phyloP scores from a whole-genome alignment of 2,329 filamentous ascomycete species.

The Aspergillus fijiensis region DNA sequence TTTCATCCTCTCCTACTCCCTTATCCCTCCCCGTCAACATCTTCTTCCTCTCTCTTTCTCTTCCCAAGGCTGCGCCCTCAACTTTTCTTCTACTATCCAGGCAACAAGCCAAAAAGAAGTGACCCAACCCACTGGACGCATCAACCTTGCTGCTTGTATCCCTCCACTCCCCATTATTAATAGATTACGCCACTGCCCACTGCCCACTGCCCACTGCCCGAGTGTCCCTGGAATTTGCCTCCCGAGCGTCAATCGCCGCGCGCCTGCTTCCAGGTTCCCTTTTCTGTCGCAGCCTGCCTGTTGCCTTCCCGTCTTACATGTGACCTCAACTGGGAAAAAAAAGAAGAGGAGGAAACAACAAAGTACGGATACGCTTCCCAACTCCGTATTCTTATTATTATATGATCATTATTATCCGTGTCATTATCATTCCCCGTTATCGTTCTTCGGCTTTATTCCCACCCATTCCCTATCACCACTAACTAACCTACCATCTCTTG shows the following conservation, averaged over 20 bases:
- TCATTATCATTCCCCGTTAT: constrained; percentile 2
- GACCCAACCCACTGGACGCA: constrained; percentile 3
- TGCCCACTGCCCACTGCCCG: constrained; percentile 12
- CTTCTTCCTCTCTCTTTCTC: constrained; percentile 13
- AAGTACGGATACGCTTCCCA: not conserved
- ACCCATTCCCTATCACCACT: not conserved
- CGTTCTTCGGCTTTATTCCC: not conserved
- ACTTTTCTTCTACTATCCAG: not conserved
- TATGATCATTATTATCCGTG: not conserved
- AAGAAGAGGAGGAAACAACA: too few relatives aligned
- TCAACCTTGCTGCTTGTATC: not conserved
- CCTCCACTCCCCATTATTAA: constrained; percentile 19
- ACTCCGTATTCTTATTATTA: constrained; percentile 3
- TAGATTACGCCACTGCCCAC: constrained; percentile 24
- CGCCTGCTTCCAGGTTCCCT: constrained; percentile 14
- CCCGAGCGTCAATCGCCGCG: constrained; percentile 1
- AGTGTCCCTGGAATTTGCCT: constrained; percentile 11
- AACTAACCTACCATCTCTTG: not conserved
- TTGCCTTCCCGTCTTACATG: constrained; percentile 14
- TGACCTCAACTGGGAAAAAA: constrained; percentile 11
- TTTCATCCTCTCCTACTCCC: constrained; percentile 14
- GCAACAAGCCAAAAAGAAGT: not conserved
- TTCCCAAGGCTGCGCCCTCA: constrained; percentile 4
- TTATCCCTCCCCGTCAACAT: constrained; percentile 4
- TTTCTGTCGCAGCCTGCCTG: not conserved